Conservation (phyloP, 202 grass and related monocot genomes). For the Elaeis oleifera region DNA sequence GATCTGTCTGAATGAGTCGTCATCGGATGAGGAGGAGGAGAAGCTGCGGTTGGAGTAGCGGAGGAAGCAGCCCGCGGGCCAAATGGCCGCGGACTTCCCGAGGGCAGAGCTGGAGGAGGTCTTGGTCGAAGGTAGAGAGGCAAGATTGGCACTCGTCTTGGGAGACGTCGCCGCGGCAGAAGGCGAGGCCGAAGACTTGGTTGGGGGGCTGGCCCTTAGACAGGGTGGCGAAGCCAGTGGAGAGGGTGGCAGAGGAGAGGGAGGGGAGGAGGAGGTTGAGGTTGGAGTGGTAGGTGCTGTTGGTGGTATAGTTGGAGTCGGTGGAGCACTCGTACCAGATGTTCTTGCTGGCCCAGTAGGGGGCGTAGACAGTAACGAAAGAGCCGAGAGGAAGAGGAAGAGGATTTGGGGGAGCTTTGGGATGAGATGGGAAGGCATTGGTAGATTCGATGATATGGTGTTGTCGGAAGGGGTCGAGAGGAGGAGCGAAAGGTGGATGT, state of each 20-base stretch:
- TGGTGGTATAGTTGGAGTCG: conserved; percentile 1
- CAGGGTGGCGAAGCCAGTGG: background rate
- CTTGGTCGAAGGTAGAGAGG: background rate
- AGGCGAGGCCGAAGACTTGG: conserved; percentile 9
- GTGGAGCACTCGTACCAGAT: background rate
- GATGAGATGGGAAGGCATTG: too few species aligned
- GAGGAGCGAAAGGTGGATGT: background rate
- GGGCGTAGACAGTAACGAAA: too few species aligned
- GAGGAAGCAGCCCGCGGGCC: conserved; percentile 31
- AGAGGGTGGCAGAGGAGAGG: background rate
- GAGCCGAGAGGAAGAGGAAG: too few species aligned
- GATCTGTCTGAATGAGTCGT: background rate
- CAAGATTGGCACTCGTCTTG: background rate
- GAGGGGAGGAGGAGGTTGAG: conserved; percentile 6
- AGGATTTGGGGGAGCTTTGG: too few species aligned
- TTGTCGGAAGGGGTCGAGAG: too few species aligned
- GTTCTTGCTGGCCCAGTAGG: too few species aligned
- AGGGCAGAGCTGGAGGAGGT: background rate
- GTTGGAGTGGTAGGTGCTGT: conserved; percentile 13
- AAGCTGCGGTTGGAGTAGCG: conserved; percentile 23
- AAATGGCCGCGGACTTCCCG: conserved; percentile 5
- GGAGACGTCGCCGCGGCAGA: conserved; percentile 2
- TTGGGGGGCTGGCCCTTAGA: background rate
- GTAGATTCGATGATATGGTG: too few species aligned
- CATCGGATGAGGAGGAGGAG: background rate